Percentiles rank a stretch among this genome's conserved stretches.
phyloP scores from a whole-genome alignment of 768 basidiomycete genomes.

The Hericium alpestre region DNA sequence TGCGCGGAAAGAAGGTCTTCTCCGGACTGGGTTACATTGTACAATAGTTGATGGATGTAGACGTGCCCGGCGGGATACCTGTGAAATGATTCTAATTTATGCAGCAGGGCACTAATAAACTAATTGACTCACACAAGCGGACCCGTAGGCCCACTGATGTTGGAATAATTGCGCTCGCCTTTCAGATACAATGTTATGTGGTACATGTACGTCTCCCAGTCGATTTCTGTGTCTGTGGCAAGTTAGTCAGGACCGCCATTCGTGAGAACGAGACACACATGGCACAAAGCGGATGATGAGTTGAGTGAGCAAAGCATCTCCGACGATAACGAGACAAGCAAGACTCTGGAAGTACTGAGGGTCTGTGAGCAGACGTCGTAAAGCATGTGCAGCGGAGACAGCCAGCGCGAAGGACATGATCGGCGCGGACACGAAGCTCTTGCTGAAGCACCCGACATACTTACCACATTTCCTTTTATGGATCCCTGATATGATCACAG shows the following conservation, averaged over 20 bases:
- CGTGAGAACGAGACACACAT: constrained; percentile 43
- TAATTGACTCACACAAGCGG: constrained; percentile 64
- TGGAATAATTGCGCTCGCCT: constrained; percentile 75
- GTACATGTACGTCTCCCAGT: constrained; percentile 93
- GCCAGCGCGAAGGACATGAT: background rate
- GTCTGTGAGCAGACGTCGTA: constrained; percentile 36
- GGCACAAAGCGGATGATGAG: constrained; percentile 74
- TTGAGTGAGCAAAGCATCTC: constrained; percentile 68
- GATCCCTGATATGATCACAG: too few species aligned
- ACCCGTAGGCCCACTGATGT: constrained; percentile 83
- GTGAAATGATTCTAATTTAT: background rate
- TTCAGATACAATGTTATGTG: constrained; percentile 70
- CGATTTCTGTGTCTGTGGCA: constrained; percentile 87
- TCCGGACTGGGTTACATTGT: constrained; percentile 52
- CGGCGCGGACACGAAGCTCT: background rate
- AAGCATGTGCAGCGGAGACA: background rate
- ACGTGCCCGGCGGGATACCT: constrained; percentile 96
- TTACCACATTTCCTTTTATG: too few species aligned
- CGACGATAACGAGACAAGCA: constrained; percentile 52
- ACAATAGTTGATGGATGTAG: constrained; percentile 65
- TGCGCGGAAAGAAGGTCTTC: constrained; percentile 56
- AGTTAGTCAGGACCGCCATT: constrained; percentile 4
- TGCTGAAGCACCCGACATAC: too few species aligned
- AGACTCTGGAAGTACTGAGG: constrained; percentile 57
- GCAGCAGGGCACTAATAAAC: background rate